Evolutionary conservation across 257 asterid species (phyloP), one percentile per base, ranked within the genome.

Genomic region (Cruciata laevipes): DNA sequence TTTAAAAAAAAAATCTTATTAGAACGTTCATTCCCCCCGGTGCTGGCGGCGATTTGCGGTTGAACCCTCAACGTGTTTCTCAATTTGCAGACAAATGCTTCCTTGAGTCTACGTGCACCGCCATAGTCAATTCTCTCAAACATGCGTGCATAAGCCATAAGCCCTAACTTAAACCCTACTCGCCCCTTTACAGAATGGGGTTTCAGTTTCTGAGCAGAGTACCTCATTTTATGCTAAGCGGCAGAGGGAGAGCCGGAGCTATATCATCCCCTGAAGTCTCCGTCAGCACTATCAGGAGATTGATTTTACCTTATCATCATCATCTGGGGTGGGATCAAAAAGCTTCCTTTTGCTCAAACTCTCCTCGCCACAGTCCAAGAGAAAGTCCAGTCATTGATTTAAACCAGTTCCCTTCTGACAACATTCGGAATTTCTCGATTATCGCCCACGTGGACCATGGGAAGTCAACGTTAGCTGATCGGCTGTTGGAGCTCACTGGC

Each of bases 381-480:
- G 83, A 81, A 24, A 56, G 67, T 63, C 77, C 87, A n/a, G 80
- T 63, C 83, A 71, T 92, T 65, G 99, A 93, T 72, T 78, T 94
- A 77, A 83, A 55, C 49, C 83, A 83, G 51, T 94, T 62, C 83
- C 90, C 95, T 21, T 56, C 92, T 14, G 96, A 94, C 5, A 84
- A 78, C 10, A 85, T 94, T 64, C 91, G 99, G n/a, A 94, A 94
- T 79, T 94, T 94, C 63, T 94, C 99, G 42, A 93, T 93, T 32
- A 93, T 93, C 74, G 99, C 99, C 14, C 99, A 94, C 68, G 95
- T 94, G 62, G 99, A 90, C 79, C 99, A 94, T 58, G 99, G 99
- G 3, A 93, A 93, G 76, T 93, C 99, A n/a, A 93, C 99, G 8
- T 84, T 93, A 23, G 99, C 99, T 74, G 99, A 93, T 79, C 82